Percentiles rank a stretch among this genome's conserved stretches.
phyloP scores from a whole-genome alignment of 441 rosid species.

The Dalechampia spathulata region DNA sequence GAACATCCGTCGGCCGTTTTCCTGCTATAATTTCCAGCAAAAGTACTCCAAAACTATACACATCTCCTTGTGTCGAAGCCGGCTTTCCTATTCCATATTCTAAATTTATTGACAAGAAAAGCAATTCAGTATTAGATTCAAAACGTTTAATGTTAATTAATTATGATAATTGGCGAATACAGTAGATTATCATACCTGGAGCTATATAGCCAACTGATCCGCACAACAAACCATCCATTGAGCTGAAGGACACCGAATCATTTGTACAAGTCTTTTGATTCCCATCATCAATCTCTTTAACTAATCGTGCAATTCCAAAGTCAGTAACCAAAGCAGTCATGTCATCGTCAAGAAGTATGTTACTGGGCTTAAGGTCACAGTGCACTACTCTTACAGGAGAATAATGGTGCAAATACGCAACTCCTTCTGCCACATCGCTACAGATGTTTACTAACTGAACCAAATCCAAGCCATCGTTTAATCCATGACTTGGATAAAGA shows the following conservation, averaged over 20 bases:
- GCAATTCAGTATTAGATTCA: no score
- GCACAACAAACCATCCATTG: conserved; percentile 61
- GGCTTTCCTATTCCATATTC: conserved; percentile 81
- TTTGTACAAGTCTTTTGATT: conserved; percentile 4
- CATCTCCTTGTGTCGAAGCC: conserved; percentile 78
- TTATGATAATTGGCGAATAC: no score
- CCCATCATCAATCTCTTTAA: conserved; percentile 37
- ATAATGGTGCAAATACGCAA: conserved; percentile 73
- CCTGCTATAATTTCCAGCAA: conserved; percentile 65
- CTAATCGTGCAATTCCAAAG: conserved; percentile 71
- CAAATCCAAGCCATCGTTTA: conserved; percentile 36
- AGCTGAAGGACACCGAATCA: conserved; percentile 52
- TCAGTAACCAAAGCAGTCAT: conserved; percentile 86
- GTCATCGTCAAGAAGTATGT: conserved; percentile 77
- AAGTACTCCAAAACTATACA: conserved; percentile 79
- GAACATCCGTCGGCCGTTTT: conserved; percentile 58
- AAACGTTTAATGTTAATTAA: no score
- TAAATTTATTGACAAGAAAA: conserved; percentile 12
- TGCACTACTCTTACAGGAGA: conserved; percentile 81
- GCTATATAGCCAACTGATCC: conserved; percentile 90
- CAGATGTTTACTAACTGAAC: conserved; percentile 63
- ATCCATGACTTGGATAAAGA: conserved; percentile 43
- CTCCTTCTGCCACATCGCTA: conserved; percentile 74
- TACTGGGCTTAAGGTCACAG: conserved; percentile 89
- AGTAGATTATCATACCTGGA: conserved; percentile 88